Percentiles rank a stretch among this genome's conserved stretches.
These are phyloP conservation scores for Proliferodiscus dingleyae DNA, from an alignment of 2,329 filamentous ascomycete genomes.

Conservation along the genomic window DNA sequence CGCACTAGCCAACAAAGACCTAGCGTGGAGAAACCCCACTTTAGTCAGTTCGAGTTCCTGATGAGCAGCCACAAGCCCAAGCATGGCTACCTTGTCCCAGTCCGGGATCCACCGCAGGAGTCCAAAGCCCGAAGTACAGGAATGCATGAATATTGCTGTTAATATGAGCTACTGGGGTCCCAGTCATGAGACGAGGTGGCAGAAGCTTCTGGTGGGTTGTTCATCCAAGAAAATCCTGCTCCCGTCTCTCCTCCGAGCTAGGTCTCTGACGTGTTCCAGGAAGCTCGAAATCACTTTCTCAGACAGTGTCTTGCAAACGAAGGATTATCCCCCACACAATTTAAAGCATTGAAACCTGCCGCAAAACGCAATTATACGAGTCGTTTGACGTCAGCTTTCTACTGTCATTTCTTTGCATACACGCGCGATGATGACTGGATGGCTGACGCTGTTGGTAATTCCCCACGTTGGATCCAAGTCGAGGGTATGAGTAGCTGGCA, in stretches of 20 bases:
- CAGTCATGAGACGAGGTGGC: neutral
- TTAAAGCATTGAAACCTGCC: neutral
- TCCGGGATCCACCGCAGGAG: neutral
- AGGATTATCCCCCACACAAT: neutral
- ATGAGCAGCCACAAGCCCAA: too few species aligned
- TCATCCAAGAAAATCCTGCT: neutral
- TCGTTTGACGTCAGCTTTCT: neutral
- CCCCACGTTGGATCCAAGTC: neutral
- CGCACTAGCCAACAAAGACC: too few species aligned
- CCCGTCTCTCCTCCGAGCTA: neutral
- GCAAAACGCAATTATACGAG: neutral
- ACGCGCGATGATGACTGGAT: constrained; percentile 2
- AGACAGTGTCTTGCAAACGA: neutral
- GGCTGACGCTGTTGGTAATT: neutral
- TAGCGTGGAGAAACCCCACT: too few species aligned
- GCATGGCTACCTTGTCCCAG: too few species aligned
- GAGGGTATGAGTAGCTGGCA: constrained; percentile 1
- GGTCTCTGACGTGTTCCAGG: neutral
- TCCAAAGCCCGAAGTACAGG: neutral
- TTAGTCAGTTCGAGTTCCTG: too few species aligned
- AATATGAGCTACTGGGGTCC: neutral
- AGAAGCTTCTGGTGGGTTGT: constrained; percentile 1
- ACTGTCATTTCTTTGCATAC: neutral
- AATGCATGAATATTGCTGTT: constrained; percentile 1
- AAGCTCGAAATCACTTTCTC: constrained; percentile 3